These are phyloP conservation scores for Penicillium rolfsii DNA, from an alignment of 2,329 filamentous ascomycete genomes.

Conservation along the genomic window DNA sequence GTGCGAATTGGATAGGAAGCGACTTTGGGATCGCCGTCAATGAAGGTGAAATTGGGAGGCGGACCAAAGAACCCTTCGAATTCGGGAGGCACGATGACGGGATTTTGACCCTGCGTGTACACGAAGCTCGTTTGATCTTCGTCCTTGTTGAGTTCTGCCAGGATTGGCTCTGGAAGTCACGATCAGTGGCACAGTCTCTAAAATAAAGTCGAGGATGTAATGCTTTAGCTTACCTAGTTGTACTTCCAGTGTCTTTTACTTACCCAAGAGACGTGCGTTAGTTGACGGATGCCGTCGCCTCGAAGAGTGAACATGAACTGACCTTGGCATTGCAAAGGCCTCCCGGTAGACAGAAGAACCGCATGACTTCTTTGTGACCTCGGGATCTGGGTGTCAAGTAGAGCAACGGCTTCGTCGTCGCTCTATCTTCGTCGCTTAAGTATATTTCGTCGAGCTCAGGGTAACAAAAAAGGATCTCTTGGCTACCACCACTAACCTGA, in stretches of 20 bases:
- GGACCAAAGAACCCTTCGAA: conserved; percentile 28
- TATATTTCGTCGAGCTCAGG: not conserved
- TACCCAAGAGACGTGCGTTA: not conserved
- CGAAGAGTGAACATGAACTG: not conserved
- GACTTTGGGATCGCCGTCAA: conserved; percentile 6
- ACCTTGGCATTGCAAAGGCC: conserved; percentile 28
- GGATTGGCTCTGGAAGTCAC: conserved; percentile 12
- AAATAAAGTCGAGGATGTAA: not conserved
- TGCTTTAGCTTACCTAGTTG: conserved; percentile 22
- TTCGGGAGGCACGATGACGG: conserved; percentile 18
- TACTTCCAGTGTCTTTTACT: conserved; percentile 15
- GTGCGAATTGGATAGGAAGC: not conserved
- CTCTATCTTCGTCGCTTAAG: not conserved
- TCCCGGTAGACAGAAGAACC: conserved; percentile 29
- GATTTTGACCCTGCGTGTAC: conserved; percentile 23
- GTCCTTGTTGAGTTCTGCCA: conserved; percentile 14
- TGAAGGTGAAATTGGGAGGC: conserved; percentile 28
- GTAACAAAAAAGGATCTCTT: not conserved
- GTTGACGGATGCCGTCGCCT: not conserved
- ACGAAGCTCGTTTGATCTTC: conserved; percentile 21
- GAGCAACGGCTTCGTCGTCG: no score
- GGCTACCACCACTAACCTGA: not conserved
- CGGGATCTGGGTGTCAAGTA: no score
- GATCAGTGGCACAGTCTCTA: not conserved
- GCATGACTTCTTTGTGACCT: conserved; percentile 18